phyloP scores from a whole-genome alignment of 257 asterid genomes.

The Prunella vulgaris region DNA sequence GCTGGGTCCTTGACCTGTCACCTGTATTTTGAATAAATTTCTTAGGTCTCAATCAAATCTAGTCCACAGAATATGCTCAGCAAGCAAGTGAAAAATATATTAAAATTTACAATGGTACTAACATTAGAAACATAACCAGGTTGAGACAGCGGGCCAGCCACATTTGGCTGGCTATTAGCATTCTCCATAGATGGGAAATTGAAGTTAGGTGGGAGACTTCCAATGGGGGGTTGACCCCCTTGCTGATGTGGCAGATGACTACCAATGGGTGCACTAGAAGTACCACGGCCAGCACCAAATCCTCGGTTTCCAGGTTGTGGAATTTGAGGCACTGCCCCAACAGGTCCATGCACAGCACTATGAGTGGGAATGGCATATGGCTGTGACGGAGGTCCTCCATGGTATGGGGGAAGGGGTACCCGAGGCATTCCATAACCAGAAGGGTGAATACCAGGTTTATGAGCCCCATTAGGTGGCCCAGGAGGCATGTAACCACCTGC shows the following conservation, averaged over 20 bases:
- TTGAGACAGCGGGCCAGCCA: conserved; percentile 85
- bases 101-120: conserved; percentile 27
- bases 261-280: conserved; percentile 80
- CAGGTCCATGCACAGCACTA: conserved; percentile 91
- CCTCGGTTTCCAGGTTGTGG: conserved; percentile 89
- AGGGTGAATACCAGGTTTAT: conserved; percentile 74
- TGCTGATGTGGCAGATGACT: conserved; percentile 90
- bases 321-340: conserved; percentile 82
- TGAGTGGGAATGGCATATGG: conserved; percentile 96
- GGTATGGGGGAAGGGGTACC: conserved; percentile 78
- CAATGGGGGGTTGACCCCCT: conserved; percentile 73
- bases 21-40: conserved; percentile 25
- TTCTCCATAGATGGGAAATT: conserved; percentile 76
- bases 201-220: conserved; percentile 65
- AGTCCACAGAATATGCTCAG: neutral
- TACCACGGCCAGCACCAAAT: conserved; percentile 91
- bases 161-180: conserved; percentile 80
- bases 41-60: conserved; percentile 2
- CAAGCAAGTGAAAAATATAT: conserved; percentile 12
- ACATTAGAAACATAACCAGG: conserved; percentile 92
- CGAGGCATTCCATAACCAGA: conserved; percentile 84
- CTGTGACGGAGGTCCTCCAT: conserved; percentile 76
- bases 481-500: conserved; percentile 83
- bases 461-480: conserved; percentile 81
- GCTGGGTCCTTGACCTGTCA: conserved; percentile 67